These are phyloP conservation scores for Aspergillus heteromorphus DNA, from an alignment of 495 filamentous ascomycete genomes.

Conservation along the genomic window DNA sequence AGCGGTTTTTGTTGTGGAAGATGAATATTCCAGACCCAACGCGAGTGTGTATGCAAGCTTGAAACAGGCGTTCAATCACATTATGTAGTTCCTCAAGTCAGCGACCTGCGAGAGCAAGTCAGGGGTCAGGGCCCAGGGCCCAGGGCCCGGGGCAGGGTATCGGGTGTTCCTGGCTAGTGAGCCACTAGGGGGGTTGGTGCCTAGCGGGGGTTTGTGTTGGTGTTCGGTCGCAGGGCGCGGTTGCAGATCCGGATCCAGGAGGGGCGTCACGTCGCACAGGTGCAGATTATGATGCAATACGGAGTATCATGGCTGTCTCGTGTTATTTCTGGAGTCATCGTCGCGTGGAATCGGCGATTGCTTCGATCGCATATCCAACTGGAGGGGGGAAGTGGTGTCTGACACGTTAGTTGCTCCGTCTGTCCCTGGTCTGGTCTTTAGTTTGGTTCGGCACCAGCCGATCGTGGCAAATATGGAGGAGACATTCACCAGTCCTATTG, in stretches of 20 bases:
- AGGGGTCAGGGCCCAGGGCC: neutral
- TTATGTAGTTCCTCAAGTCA: neutral
- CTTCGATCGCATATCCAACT: too few relatives aligned
- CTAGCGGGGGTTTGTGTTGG: neutral
- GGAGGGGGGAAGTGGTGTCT: too few relatives aligned
- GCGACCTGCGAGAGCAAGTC: neutral
- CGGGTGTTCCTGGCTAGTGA: constrained; percentile 18
- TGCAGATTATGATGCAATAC: too few relatives aligned
- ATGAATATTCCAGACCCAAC: neutral
- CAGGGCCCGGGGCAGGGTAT: neutral
- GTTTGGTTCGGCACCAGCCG: too few relatives aligned
- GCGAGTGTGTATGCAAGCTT: neutral
- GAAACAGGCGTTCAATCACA: neutral
- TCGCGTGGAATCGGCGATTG: too few relatives aligned
- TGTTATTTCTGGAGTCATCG: too few relatives aligned
- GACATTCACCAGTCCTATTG: too few relatives aligned
- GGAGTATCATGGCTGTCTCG: too few relatives aligned
- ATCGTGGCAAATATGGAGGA: too few relatives aligned
- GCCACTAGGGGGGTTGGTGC: neutral
- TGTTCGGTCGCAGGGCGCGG: neutral
- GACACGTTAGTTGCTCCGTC: too few relatives aligned
- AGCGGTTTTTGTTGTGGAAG: constrained; percentile 1
- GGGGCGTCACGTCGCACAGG: neutral
- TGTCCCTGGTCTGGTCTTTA: too few relatives aligned
- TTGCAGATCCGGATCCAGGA: neutral